These are phyloP conservation scores for Calonectria henricotiae DNA, from an alignment of 2,329 filamentous ascomycete species.

Conservation along the genomic window DNA sequence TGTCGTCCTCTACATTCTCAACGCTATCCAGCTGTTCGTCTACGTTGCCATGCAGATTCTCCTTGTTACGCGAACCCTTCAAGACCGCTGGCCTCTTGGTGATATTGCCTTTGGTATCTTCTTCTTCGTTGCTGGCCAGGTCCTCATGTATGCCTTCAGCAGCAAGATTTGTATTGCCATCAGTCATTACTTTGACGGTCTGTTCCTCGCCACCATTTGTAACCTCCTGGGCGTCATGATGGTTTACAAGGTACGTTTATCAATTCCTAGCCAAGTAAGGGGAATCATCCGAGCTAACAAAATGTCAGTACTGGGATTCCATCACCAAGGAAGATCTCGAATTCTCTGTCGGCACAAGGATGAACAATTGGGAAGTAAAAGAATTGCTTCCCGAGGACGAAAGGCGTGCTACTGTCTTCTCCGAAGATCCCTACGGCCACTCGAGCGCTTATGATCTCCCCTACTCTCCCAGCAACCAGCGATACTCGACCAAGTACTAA, in stretches of 20 bases:
- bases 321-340: constrained; percentile 99
- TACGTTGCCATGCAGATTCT: constrained; percentile 92
- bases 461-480: constrained; percentile 63
- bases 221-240: constrained; percentile 98
- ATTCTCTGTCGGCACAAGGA: constrained; percentile 95
- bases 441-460: constrained; percentile 70
- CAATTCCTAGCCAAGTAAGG: not conserved
- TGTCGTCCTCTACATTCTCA: constrained; percentile 91
- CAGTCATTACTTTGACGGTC: constrained; percentile 92
- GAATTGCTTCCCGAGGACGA: constrained; percentile 89
- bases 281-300: constrained; percentile 28
- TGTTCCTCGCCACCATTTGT: constrained; percentile 95
- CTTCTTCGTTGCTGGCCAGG: constrained; percentile 93
- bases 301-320: constrained; percentile 91
- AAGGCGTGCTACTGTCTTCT: constrained; percentile 80
- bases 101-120: constrained; percentile 92
- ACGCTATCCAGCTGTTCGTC: constrained; percentile 87
- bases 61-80: constrained; percentile 89
- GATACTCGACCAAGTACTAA: constrained; percentile 67
- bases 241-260: constrained; percentile 88
- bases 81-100: constrained; percentile 95
- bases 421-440: constrained; percentile 77
- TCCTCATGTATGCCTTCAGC: constrained; percentile 93
- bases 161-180: constrained; percentile 86
- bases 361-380: constrained; percentile 99